Evolutionary conservation across 768 basidiomycete genomes (phyloP).

Genomic region (Pulveroboletus sp.): DNA sequence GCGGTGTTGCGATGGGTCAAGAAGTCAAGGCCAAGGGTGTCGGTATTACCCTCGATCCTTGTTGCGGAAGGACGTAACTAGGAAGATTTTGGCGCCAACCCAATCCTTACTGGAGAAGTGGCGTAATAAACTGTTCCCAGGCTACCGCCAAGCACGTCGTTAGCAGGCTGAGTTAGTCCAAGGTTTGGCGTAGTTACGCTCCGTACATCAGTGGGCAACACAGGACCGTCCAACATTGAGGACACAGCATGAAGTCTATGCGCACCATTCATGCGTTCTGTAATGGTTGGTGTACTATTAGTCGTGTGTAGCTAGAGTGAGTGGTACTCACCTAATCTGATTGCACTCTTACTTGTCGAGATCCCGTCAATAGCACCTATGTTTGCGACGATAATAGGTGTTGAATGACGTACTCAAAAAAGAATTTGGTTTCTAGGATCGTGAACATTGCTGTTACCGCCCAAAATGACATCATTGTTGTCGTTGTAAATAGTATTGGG

Average conservation of each 20-base stretch:
- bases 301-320: constrained; percentile 63
- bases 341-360: constrained; percentile 18
- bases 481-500: constrained; percentile 75
- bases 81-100: constrained; percentile 72
- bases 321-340: not conserved
- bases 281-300: constrained; percentile 59
- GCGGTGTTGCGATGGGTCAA: constrained; percentile 73
- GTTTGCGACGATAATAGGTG: constrained; percentile 60
- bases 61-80: constrained; percentile 50
- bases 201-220: constrained; percentile 32
- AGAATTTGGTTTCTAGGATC: constrained; percentile 65
- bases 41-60: constrained; percentile 66
- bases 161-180: constrained; percentile 49
- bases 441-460: constrained; percentile 21
- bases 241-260: too few relatives aligned
- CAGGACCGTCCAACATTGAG: constrained; percentile 34
- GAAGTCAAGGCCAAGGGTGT: constrained; percentile 85
- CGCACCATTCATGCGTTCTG: constrained; percentile 51
- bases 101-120: constrained; percentile 78
- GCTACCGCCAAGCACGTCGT: constrained; percentile 84
- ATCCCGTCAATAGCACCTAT: constrained; percentile 54
- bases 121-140: constrained; percentile 78
- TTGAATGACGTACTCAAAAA: constrained; percentile 58
- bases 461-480: constrained; percentile 61
- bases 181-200: not conserved